These are phyloP conservation scores for Quercus phellos DNA, from an alignment of 331 rosid species.

Conservation along the genomic window DNA sequence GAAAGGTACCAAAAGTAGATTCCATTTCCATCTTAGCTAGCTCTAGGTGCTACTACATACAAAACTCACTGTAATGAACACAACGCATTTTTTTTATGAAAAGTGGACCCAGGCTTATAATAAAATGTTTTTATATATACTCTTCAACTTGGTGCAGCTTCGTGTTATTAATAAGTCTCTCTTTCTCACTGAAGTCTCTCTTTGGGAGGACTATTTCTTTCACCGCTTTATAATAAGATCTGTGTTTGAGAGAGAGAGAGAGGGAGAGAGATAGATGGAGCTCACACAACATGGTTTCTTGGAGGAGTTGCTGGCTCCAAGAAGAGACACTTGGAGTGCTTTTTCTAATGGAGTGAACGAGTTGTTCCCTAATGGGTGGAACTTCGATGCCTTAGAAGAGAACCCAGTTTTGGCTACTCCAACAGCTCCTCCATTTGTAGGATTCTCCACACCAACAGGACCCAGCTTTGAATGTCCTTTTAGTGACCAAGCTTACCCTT, in stretches of 20 bases:
- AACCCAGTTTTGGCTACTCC: slow-evolving; percentile 40
- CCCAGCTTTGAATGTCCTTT: slow-evolving; percentile 57
- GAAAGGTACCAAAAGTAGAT: slow-evolving; percentile 44
- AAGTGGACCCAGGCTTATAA: slow-evolving; percentile 1
- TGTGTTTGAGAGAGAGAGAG: not conserved
- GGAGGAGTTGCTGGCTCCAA: slow-evolving; percentile 75
- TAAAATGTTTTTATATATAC: slow-evolving; percentile 15
- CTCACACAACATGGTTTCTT: slow-evolving; percentile 76
- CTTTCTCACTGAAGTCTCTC: slow-evolving; percentile 6
- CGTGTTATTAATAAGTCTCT: slow-evolving; percentile 16
- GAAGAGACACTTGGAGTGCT: slow-evolving; percentile 57
- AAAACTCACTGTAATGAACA: slow-evolving; percentile 42
- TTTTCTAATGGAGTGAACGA: slow-evolving; percentile 54
- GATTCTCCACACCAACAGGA: slow-evolving; percentile 47
- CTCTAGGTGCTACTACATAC: slow-evolving; percentile 39
- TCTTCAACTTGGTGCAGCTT: slow-evolving; percentile 35
- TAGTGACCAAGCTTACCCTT: slow-evolving; percentile 44
- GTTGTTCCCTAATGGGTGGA: slow-evolving; percentile 56
- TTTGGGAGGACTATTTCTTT: slow-evolving; percentile 8
- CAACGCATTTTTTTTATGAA: slow-evolving; percentile 23
- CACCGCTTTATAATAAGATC: slow-evolving; percentile 7
- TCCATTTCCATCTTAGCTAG: slow-evolving; percentile 56
- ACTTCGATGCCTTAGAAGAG: slow-evolving; percentile 53
- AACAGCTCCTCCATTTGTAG: slow-evolving; percentile 47
- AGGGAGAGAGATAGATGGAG: slow-evolving; percentile 54